These are phyloP conservation scores for Amesomyces nigricolor DNA, from an alignment of 2,329 filamentous ascomycete genomes.

Conservation along the genomic window DNA sequence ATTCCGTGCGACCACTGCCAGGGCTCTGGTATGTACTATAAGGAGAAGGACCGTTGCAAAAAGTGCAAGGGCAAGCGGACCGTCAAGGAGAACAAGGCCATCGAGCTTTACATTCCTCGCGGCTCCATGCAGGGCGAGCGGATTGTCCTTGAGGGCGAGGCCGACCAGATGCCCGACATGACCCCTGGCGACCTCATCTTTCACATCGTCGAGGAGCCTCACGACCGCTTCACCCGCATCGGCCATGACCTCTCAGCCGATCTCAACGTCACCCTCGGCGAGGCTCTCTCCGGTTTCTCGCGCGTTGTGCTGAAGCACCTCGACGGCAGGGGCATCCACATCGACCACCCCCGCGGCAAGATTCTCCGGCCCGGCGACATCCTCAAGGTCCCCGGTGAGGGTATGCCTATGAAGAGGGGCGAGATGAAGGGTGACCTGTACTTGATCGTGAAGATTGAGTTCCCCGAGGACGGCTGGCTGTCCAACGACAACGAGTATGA, in stretches of 20 bases:
- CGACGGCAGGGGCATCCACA: slow-evolving; percentile 82
- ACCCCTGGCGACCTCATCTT: slow-evolving; percentile 92
- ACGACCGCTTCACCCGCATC: slow-evolving; percentile 75
- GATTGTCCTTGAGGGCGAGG: slow-evolving; percentile 87
- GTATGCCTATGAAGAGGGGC: slow-evolving; percentile 87
- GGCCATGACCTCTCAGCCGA: slow-evolving; percentile 80
- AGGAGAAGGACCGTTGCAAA: slow-evolving; percentile 97
- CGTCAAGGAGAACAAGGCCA: slow-evolving; percentile 80
- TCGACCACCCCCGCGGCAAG: slow-evolving; percentile 74
- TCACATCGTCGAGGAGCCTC: slow-evolving; percentile 72
- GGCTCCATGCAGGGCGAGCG: slow-evolving; percentile 82
- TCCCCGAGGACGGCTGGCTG: slow-evolving; percentile 83
- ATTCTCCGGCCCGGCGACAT: slow-evolving; percentile 78
- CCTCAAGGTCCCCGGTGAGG: slow-evolving; percentile 80
- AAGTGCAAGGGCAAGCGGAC: slow-evolving; percentile 95
- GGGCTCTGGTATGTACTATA: slow-evolving; percentile 79
- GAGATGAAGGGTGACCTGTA: slow-evolving; percentile 84
- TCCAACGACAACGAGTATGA: slow-evolving; percentile 64
- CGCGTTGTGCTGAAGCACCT: slow-evolving; percentile 87
- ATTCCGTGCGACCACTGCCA: slow-evolving; percentile 77
- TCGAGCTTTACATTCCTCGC: slow-evolving; percentile 93
- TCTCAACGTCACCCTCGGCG: slow-evolving; percentile 72
- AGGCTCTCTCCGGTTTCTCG: slow-evolving; percentile 84
- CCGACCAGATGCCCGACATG: slow-evolving; percentile 84
- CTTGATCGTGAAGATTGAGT: slow-evolving; percentile 76